Conservation (phyloP, 192 early-diverging fungal species). For the Rhizoclosmatium globosum region DNA sequence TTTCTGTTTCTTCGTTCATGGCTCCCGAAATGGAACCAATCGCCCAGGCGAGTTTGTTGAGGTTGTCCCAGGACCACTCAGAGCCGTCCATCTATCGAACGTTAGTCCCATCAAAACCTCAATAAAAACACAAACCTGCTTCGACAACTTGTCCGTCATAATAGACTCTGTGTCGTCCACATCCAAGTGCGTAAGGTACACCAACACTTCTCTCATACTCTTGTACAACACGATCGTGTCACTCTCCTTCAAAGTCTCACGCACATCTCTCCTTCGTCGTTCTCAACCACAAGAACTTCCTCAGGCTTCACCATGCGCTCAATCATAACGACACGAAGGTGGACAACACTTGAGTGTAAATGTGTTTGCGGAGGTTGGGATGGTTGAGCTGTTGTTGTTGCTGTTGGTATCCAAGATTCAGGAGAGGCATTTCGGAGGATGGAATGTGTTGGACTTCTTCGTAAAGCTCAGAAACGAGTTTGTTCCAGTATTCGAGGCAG, state of each 20-base stretch:
- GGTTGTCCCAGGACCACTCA: slow-evolving; percentile 98
- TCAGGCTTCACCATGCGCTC: slow-evolving; percentile 99
- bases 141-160: slow-evolving; percentile 91
- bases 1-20: slow-evolving; percentile 97
- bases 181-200: slow-evolving; percentile 98
- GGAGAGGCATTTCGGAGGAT: slow-evolving; percentile 56
- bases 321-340: slow-evolving; percentile 95
- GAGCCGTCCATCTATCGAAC: slow-evolving; percentile 82
- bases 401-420: slow-evolving; percentile 66
- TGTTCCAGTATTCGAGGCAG: slow-evolving; percentile 97
- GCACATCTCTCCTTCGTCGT: slow-evolving; percentile 99
- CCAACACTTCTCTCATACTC: slow-evolving; percentile 95
- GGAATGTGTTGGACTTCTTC: slow-evolving; percentile 79
- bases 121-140: slow-evolving; percentile 68
- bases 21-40: slow-evolving; percentile 98
- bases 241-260: slow-evolving; percentile 96
- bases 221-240: slow-evolving; percentile 99
- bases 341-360: slow-evolving; percentile 88
- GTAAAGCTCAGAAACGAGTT: slow-evolving; percentile 88
- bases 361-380: slow-evolving; percentile 69
- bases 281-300: slow-evolving; percentile 97
- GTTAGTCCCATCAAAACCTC: slow-evolving; percentile 21
- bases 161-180: slow-evolving; percentile 92
- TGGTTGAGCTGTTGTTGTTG: slow-evolving; percentile 36
- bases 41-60: slow-evolving; percentile 99